A percentile compares a stretch with the other conserved stretches of the same genome.
Conservation (phyloP, 495 filamentous ascomycete genomes). For the Geopyxis carbonaria region DNA sequence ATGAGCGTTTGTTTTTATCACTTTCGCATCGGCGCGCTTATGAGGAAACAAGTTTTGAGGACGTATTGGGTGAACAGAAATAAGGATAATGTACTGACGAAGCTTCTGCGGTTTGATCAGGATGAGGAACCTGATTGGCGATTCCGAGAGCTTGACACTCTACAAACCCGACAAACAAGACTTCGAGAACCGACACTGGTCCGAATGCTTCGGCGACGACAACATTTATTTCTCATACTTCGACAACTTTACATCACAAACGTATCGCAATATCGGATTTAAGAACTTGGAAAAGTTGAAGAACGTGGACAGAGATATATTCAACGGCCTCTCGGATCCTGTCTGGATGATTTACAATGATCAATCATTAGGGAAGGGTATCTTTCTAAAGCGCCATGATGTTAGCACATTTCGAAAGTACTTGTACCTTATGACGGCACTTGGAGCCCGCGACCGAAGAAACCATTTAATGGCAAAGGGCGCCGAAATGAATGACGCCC, state of each 20-base stretch:
- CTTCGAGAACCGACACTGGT: constrained; percentile 23
- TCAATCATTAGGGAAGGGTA: constrained; percentile 11
- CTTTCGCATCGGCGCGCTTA: background rate
- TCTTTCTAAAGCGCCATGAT: constrained; percentile 19
- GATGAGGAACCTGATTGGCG: constrained; percentile 14
- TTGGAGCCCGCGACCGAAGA: constrained; percentile 19
- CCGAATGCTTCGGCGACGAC: constrained; percentile 23
- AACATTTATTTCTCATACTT: constrained; percentile 24
- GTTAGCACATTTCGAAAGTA: constrained; percentile 23
- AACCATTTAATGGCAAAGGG: constrained; percentile 24
- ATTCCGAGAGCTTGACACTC: constrained; percentile 21
- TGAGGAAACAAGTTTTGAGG: background rate
- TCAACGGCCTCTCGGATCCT: constrained; percentile 20
- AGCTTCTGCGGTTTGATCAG: background rate
- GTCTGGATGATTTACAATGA: constrained; percentile 24
- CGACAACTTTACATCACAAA: constrained; percentile 21
- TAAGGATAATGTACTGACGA: constrained; percentile 4
- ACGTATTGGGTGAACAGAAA: background rate
- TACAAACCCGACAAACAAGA: constrained; percentile 20
- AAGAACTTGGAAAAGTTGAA: constrained; percentile 21
- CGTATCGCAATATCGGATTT: constrained; percentile 16
- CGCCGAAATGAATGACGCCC: constrained; percentile 18
- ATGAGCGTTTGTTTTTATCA: no score
- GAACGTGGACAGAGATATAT: constrained; percentile 22
- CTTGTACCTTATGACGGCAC: constrained; percentile 22